Base-by-base conservation (phyloP, 768 basidiomycete genomes). In the Phlebiopsis gigantea region DNA sequence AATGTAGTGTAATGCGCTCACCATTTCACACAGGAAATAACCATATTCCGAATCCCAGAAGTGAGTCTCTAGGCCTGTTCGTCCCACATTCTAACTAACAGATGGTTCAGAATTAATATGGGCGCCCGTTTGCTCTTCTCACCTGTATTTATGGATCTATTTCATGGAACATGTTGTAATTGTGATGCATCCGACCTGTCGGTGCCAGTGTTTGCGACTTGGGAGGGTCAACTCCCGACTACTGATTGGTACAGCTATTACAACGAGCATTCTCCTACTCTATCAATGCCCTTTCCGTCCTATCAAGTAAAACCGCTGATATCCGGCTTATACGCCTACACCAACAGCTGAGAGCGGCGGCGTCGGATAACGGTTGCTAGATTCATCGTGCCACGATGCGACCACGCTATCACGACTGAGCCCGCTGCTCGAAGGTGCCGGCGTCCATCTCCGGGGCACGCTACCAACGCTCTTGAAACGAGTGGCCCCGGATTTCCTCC, bases 11-110 rank as follows among this genome's bases (percentile, higher is more conserved):
- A 30, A 30, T 31, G 19, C 21, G 17, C 56, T 52, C 49, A 47
- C 31, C 26, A 25, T 41, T 42, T 8, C 5, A 8, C 55, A 7
- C 65, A 87, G 82, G 89, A 93, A 78, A 93, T 93, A 63, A 94
- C 92, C 1, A 79, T 93, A 57, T 93, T 90, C 72, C 83, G 90
- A 72, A 91, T 93, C 81, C 91, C 90, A 62, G 88, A 90, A 79
- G 88, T 88, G 60, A 60, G 80, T 67, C 7, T 22, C 14, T 22
- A 34, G n/a, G 22, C 6, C 14, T 24, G 26, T 21, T 19, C 19
- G 24, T 21, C 26, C 2, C 31, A 15, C 29, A 25, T 19, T 44
- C 45, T 22, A 7, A 41, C 56, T 30, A 4, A n/a, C 9, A 6
- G 25, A 19, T 26, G 26, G 5, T 25, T 1, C 29, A 76, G 75